A percentile compares a stretch with the other conserved stretches of the same genome.
Conservation (phyloP, 2,329 filamentous ascomycete genomes). For the Leptographium flavum region DNA sequence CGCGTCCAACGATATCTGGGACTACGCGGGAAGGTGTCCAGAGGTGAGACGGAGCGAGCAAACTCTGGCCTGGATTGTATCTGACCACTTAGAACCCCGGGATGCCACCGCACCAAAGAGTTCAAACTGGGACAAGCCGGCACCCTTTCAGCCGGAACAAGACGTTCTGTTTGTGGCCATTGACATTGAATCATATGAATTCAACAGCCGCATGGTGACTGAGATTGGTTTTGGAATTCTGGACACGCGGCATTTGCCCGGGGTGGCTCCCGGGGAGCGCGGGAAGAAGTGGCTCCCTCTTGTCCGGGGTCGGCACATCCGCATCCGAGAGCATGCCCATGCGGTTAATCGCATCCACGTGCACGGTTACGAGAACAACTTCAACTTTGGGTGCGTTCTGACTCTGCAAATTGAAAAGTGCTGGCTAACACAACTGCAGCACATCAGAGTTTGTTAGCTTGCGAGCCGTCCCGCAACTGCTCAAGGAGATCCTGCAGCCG, state of each 20-base stretch:
- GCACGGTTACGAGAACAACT: constrained; percentile 55
- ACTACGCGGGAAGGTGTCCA: no score
- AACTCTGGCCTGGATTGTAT: no score
- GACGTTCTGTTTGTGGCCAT: constrained; percentile 61
- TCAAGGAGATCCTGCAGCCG: constrained; percentile 15
- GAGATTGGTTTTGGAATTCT: constrained; percentile 77
- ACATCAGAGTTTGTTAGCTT: constrained; percentile 25
- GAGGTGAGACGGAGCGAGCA: no score
- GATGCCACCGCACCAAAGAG: no score
- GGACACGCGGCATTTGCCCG: constrained; percentile 47
- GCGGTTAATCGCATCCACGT: constrained; percentile 56
- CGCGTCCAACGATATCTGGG: constrained; percentile 55
- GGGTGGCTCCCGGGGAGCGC: constrained; percentile 41
- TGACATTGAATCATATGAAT: constrained; percentile 74
- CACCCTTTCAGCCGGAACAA: constrained; percentile 31
- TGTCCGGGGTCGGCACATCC: constrained; percentile 62
- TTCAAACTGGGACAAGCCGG: constrained; percentile 32
- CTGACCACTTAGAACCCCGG: no score
- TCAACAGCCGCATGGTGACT: constrained; percentile 50
- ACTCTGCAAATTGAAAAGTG: neutral
- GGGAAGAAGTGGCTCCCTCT: constrained; percentile 52
- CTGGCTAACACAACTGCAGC: constrained; percentile 15
- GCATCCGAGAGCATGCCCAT: constrained; percentile 54
- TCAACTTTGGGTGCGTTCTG: constrained; percentile 48
- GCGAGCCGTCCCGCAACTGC: constrained; percentile 18